phyloP scores from a whole-genome alignment of 2,329 filamentous ascomycete species.

The Xylariaceae sp. region DNA sequence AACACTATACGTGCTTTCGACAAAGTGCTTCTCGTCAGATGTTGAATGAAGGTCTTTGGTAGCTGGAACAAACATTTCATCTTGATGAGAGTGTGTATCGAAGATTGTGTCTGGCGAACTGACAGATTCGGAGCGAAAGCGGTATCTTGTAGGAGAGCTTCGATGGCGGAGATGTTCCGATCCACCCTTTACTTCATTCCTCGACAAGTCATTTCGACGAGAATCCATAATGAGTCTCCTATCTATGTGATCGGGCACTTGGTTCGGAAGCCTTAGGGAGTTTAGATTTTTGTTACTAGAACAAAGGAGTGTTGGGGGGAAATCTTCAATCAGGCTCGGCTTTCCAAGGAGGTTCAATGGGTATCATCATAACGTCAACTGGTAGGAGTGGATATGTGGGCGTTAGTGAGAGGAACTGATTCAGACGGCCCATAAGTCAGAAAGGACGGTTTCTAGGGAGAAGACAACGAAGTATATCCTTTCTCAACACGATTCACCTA shows the following conservation, averaged over 20 bases:
- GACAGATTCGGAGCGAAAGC: slow-evolving; percentile 32
- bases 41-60: slow-evolving; percentile 25
- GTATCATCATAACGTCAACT: too few relatives aligned
- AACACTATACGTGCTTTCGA: slow-evolving; percentile 51
- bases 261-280: neutral
- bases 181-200: neutral
- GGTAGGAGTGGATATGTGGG: too few relatives aligned
- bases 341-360: neutral
- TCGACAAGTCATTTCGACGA: neutral
- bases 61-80: slow-evolving; percentile 14
- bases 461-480: too few relatives aligned
- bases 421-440: too few relatives aligned
- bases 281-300: neutral
- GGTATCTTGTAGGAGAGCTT: slow-evolving; percentile 23
- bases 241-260: neutral
- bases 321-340: neutral
- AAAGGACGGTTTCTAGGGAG: too few relatives aligned
- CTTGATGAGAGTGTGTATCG: slow-evolving; percentile 34
- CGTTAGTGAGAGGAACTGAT: too few relatives aligned
- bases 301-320: neutral
- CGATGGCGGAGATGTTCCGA: slow-evolving; percentile 32
- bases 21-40: slow-evolving; percentile 34
- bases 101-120: slow-evolving; percentile 39
- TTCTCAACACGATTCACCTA: too few relatives aligned
- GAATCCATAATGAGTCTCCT: slow-evolving; percentile 14